Evolutionary conservation across 495 filamentous ascomycete genomes (phyloP).

Genomic region (Penicillium psychrofluorescens): DNA sequence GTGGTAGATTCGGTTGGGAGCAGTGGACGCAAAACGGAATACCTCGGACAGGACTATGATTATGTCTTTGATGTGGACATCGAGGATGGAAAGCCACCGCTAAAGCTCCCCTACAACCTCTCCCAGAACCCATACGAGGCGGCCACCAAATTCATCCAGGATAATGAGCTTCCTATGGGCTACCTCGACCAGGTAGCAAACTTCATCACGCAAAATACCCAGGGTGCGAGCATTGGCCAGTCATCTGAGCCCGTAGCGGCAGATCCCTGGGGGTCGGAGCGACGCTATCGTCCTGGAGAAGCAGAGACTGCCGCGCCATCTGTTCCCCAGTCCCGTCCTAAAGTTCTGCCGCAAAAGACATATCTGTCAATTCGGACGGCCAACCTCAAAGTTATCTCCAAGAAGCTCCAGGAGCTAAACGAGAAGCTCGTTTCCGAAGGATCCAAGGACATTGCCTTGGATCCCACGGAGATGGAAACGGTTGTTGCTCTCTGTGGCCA

Average conservation of each 20-base stretch:
- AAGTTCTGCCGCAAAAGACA: conserved; percentile 70
- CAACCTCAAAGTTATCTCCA: conserved; percentile 56
- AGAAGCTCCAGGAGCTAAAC: conserved; percentile 70
- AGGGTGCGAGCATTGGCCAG: conserved; percentile 73
- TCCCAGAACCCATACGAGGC: conserved; percentile 90
- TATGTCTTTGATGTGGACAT: conserved; percentile 98
- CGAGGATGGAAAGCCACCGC: conserved; percentile 85
- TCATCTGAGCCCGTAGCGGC: conserved; percentile 34
- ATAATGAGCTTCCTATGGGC: conserved; percentile 82
- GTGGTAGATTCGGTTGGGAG: conserved; percentile 87
- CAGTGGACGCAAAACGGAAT: conserved; percentile 63
- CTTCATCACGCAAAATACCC: conserved; percentile 85
- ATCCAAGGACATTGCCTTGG: conserved; percentile 65
- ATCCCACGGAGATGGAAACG: conserved; percentile 56
- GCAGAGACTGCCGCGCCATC: conserved; percentile 22
- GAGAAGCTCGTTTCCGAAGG: conserved; percentile 56
- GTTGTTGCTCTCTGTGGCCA: conserved; percentile 48
- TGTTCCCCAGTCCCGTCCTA: conserved; percentile 41
- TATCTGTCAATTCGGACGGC: conserved; percentile 68
- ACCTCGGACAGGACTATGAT: conserved; percentile 86
- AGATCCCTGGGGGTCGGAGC: conserved; percentile 74
- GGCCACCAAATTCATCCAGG: conserved; percentile 82
- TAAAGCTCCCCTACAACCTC: conserved; percentile 90
- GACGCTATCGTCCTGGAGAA: conserved; percentile 70
- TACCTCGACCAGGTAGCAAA: conserved; percentile 92